Evolutionary conservation across 805 yeast species (phyloP), one percentile per base, ranked within the genome.

Genomic region (Candida krabiensis): DNA sequence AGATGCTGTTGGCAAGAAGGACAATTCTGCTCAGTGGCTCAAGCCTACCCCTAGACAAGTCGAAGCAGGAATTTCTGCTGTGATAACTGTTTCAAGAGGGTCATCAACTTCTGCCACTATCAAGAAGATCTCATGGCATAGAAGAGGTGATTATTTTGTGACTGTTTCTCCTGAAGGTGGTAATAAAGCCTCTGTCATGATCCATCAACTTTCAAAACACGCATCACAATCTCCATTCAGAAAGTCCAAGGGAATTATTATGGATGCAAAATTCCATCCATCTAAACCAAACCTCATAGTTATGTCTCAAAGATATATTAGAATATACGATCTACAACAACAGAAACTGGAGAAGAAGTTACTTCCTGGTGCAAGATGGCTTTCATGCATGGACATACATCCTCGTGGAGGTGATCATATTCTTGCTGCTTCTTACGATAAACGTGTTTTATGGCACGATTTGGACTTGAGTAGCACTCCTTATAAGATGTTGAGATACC

Each of bases 221-320:
- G 74, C 84, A 43, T 83, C 98, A 13, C 99, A 93, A 69, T 86
- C 96, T 9, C 99, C 99, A 44, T 93, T 93, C 78, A 76, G 80
- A 51, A 87, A 87, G 64, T 79, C 96, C 24, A 86, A 86, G 69
- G 99, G 99, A 50, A 83, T 91, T 46, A 83, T 90, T 31, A 89
- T 89, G 83, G 96, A 89, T 61, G 97, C 96, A 46, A 85, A 84
- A 63, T 93, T 93, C 80, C 99, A 93, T 65, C 99, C 99, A 21
- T 83, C 86, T 68, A 83, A 86, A 56, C 99, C 99, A 17, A 95
- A 87, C 59, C 73, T 93, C 45, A 86, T 86, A 56, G 98, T 93
- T 35, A 89, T 91, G 53, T 86, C 96, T 9, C 99, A 93, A 69
- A 77, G 98, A 58, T 86, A 89, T 52, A 77, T 93, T 47, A 80